Percentiles rank a stretch among this genome's conserved stretches.
These are phyloP conservation scores for Parasarocladium wereldwijsianum DNA, from an alignment of 2,329 filamentous ascomycete species.

Conservation along the genomic window DNA sequence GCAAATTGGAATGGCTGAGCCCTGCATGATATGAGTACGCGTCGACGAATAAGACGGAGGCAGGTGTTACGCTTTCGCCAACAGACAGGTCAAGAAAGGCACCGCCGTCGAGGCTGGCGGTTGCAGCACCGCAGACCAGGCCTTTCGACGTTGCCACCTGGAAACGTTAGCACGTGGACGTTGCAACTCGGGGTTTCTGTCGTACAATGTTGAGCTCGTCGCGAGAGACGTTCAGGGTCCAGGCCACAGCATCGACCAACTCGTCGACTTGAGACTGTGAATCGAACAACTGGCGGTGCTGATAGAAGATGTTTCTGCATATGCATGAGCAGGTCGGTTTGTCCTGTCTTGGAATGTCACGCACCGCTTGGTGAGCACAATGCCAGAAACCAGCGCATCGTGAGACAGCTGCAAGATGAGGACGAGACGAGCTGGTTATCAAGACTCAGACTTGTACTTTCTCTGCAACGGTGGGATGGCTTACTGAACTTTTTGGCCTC, in stretches of 20 bases:
- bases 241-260: conserved; percentile 61
- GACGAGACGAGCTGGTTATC: conserved; percentile 34
- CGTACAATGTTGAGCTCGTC: conserved; percentile 56
- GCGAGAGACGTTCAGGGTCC: conserved; percentile 50
- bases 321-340: not conserved
- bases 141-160: conserved; percentile 64
- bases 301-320: conserved; percentile 64
- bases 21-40: conserved; percentile 24
- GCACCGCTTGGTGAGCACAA: conserved; percentile 47
- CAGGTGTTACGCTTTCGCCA: conserved; percentile 14
- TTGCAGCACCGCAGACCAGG: conserved; percentile 45
- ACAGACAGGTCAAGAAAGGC: conserved; percentile 18
- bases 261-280: conserved; percentile 55
- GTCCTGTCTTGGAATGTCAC: conserved; percentile 5
- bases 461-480: conserved; percentile 6
- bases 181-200: not conserved
- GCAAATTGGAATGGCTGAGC: conserved; percentile 42
- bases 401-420: conserved; percentile 45
- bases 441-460: conserved; percentile 2
- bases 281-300: conserved; percentile 56
- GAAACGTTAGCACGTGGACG: conserved; percentile 6
- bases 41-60: too few relatives aligned
- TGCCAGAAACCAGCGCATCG: conserved; percentile 39
- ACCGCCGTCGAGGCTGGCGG: conserved; percentile 28
- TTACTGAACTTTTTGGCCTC: conserved; percentile 40